Evolutionary conservation across 768 basidiomycete species (phyloP), one percentile per base, ranked within the genome.

Genomic region (Auricularia cornea): DNA sequence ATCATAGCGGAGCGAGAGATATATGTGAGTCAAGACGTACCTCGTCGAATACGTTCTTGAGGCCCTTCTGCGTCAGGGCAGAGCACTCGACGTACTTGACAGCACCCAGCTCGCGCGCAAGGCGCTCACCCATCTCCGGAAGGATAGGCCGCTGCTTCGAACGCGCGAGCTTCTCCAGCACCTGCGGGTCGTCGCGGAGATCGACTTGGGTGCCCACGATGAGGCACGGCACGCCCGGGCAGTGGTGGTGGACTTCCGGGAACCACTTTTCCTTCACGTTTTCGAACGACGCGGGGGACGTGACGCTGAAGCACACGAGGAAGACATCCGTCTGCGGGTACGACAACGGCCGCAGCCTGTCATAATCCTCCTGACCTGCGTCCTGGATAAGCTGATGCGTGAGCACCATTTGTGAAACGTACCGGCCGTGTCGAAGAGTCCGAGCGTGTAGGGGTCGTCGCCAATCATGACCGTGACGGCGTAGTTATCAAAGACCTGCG

Each of bases 221-320:
- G 71, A 99, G 86, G 84, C 96, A 98, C 68, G 96, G 95, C 63
- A 98, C 96, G 59, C 97, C 96, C 18, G 97, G 97, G 82, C 97
- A 99, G 73, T 99, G 97, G 74, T 98, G 97, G 74, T 95, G 95
- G 61, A 99, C 96, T 80, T 99, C 97, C 4, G 97, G 97, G 84
- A 98, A 97, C 97, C 97, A 99, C 76, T 99, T 99, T 79, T 99
- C 97, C 84, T 97, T 98, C 72, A 99, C 96, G 89, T 99, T 98
- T 78, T 99, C 97, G 73, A 98, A 99, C 59, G 94, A 96, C 31
- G 97, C 96, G 3, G 96, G 97, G 11, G 92, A 94, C 48, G 96
- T 98, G 70, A 99, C 97, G 72, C 92, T 95, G 83, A 98, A 99
- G 79, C 97, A 99, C 69, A 99, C 96, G 63, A 99, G 83, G 84